A percentile compares a stretch with the other conserved stretches of the same genome.
phyloP scores from a whole-genome alignment of 352 stramenopile species.

The Phytophthora pistaciae region DNA sequence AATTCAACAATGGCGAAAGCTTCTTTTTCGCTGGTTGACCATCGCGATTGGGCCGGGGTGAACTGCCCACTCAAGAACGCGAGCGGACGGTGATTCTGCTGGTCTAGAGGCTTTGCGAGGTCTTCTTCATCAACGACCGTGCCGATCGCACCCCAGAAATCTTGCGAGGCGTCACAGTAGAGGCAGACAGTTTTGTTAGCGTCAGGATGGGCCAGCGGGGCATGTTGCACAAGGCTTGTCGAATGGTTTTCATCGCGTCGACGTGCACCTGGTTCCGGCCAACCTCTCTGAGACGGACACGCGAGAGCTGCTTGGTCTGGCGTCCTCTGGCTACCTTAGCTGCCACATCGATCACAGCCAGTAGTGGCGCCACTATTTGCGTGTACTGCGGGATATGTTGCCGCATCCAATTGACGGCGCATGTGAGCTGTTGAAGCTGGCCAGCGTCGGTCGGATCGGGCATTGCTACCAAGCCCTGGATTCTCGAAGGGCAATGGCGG shows the following conservation, averaged over 20 bases:
- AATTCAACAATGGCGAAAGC: too few relatives aligned
- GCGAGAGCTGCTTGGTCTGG: neutral
- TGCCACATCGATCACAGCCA: neutral
- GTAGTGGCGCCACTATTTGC: neutral
- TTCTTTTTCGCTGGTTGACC: neutral
- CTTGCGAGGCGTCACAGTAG: neutral
- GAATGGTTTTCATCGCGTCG: neutral
- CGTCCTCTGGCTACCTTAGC: neutral
- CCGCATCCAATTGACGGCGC: constrained; percentile 1
- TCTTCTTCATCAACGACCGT: neutral
- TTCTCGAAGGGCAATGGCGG: constrained; percentile 3
- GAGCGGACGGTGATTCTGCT: neutral
- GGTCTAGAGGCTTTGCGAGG: neutral
- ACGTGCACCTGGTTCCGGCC: neutral
- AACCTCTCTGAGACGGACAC: neutral
- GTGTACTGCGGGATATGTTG: neutral
- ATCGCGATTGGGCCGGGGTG: neutral
- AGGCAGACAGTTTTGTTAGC: neutral
- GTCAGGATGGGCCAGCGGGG: neutral
- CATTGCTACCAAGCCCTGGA: neutral
- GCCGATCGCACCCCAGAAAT: neutral
- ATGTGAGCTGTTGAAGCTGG: constrained; percentile 4
- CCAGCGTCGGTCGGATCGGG: neutral
- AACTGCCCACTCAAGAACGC: neutral
- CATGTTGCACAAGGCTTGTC: neutral